Evolutionary conservation across 2,329 filamentous ascomycete species (phyloP).

Genomic region (Rhynchosporium secalis): DNA sequence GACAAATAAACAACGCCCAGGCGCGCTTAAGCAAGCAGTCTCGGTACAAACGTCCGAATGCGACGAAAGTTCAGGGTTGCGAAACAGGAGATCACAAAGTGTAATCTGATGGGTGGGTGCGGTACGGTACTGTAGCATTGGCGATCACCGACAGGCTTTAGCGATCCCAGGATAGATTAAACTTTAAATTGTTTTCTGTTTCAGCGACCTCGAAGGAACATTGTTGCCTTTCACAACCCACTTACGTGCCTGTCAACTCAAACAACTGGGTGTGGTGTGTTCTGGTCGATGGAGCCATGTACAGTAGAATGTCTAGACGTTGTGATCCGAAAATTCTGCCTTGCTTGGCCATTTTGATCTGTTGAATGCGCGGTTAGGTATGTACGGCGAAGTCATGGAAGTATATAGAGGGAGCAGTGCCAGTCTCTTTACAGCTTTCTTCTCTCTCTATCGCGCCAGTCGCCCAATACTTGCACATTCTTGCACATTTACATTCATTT

Average conservation of each 20-base stretch:
- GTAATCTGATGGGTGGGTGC: not conserved
- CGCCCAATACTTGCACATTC: slow-evolving; percentile 23
- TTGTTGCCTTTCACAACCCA: not conserved
- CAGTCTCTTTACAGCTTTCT: not conserved
- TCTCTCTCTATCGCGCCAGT: slow-evolving; percentile 24
- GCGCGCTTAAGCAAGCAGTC: slow-evolving; percentile 4
- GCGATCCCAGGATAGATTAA: slow-evolving; percentile 12
- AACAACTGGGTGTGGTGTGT: not conserved
- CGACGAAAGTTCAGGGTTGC: slow-evolving; percentile 2
- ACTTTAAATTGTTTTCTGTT: slow-evolving; percentile 12
- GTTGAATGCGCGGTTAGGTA: not conserved
- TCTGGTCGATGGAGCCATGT: slow-evolving; percentile 7
- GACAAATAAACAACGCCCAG: slow-evolving; percentile 7
- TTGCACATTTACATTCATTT: slow-evolving; percentile 23
- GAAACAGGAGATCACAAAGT: slow-evolving; percentile 1
- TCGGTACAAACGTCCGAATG: slow-evolving; percentile 7
- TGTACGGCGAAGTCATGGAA: not conserved
- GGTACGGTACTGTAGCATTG: not conserved
- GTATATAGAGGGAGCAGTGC: slow-evolving; percentile 4
- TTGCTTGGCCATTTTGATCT: not conserved
- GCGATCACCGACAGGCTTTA: slow-evolving; percentile 3
- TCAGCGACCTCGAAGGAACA: slow-evolving; percentile 8
- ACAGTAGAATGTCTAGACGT: slow-evolving; percentile 7
- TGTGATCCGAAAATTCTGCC: slow-evolving; percentile 8
- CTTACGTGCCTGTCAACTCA: not conserved